Conservation (phyloP, 2,329 filamentous ascomycete genomes). For the Epichloe baconii region DNA sequence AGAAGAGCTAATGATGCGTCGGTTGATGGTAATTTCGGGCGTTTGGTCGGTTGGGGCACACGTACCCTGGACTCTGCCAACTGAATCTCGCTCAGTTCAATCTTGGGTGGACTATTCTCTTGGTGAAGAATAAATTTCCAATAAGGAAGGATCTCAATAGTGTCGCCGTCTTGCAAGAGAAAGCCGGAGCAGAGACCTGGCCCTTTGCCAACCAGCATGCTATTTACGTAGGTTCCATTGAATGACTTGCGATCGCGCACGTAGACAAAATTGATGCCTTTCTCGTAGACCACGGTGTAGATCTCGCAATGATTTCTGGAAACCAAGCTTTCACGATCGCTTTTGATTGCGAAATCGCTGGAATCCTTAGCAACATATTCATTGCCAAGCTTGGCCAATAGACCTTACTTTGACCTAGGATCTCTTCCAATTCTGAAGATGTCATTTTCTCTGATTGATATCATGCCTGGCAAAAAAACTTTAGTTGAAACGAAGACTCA, state of each 20-base stretch:
- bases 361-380: slow-evolving; percentile 10
- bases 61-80: slow-evolving; percentile 20
- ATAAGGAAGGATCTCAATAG: slow-evolving; percentile 27
- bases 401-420: slow-evolving; percentile 20
- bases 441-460: slow-evolving; percentile 17
- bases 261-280: slow-evolving; percentile 31
- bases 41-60: not conserved
- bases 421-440: slow-evolving; percentile 25
- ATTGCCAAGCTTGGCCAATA: not conserved
- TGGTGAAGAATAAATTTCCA: slow-evolving; percentile 25
- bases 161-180: slow-evolving; percentile 37
- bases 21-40: not conserved
- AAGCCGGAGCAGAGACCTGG: slow-evolving; percentile 26
- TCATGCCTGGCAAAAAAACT: slow-evolving; percentile 10
- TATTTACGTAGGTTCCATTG: slow-evolving; percentile 42
- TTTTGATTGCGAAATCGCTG: slow-evolving; percentile 23
- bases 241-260: slow-evolving; percentile 42
- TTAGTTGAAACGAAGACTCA: not conserved
- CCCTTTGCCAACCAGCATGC: slow-evolving; percentile 26
- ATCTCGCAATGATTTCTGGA: slow-evolving; percentile 43
- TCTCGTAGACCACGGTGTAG: slow-evolving; percentile 40
- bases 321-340: slow-evolving; percentile 24
- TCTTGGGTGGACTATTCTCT: slow-evolving; percentile 9
- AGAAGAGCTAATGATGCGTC: slow-evolving; percentile 14
- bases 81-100: slow-evolving; percentile 17